Conservation (phyloP, 2,329 filamentous ascomycete genomes). For the Beauveria sp. region DNA sequence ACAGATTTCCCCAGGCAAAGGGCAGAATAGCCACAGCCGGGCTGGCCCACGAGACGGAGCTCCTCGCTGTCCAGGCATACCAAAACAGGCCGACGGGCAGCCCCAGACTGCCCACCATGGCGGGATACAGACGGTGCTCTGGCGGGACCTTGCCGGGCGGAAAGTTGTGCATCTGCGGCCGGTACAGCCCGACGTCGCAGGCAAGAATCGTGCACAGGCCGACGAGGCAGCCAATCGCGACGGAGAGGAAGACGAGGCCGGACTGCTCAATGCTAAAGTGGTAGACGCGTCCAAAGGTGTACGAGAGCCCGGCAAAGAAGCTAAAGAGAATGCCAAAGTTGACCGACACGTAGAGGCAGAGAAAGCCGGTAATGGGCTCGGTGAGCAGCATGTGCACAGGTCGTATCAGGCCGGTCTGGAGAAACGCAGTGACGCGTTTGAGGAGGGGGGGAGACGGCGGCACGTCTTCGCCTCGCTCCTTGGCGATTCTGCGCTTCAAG, state of each 20-base stretch:
- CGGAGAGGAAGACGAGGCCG: slow-evolving; percentile 37
- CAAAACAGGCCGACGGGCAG: slow-evolving; percentile 49
- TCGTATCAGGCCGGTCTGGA: slow-evolving; percentile 37
- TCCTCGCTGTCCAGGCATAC: slow-evolving; percentile 49
- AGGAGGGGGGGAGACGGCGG: slow-evolving; percentile 17
- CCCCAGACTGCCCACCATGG: slow-evolving; percentile 49
- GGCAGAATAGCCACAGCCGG: slow-evolving; percentile 43
- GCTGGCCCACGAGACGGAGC: slow-evolving; percentile 40
- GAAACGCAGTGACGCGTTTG: slow-evolving; percentile 25
- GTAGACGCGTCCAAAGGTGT: slow-evolving; percentile 38
- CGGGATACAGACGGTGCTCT: slow-evolving; percentile 50
- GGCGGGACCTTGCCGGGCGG: slow-evolving; percentile 35
- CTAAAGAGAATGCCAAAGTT: slow-evolving; percentile 45
- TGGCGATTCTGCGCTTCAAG: slow-evolving; percentile 31
- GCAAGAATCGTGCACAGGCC: slow-evolving; percentile 34
- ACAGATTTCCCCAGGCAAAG: slow-evolving; percentile 55
- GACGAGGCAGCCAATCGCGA: slow-evolving; percentile 37
- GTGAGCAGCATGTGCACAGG: slow-evolving; percentile 52
- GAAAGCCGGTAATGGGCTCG: slow-evolving; percentile 55
- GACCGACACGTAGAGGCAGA: slow-evolving; percentile 41
- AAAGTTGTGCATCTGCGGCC: slow-evolving; percentile 24
- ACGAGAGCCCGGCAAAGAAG: slow-evolving; percentile 45
- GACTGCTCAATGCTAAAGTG: slow-evolving; percentile 34
- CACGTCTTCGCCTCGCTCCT: slow-evolving; percentile 25
- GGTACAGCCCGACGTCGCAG: slow-evolving; percentile 36